Evolutionary conservation across 1,284 basidiomycete species (phyloP).

Genomic region (Cutaneotrichosporon sp.): DNA sequence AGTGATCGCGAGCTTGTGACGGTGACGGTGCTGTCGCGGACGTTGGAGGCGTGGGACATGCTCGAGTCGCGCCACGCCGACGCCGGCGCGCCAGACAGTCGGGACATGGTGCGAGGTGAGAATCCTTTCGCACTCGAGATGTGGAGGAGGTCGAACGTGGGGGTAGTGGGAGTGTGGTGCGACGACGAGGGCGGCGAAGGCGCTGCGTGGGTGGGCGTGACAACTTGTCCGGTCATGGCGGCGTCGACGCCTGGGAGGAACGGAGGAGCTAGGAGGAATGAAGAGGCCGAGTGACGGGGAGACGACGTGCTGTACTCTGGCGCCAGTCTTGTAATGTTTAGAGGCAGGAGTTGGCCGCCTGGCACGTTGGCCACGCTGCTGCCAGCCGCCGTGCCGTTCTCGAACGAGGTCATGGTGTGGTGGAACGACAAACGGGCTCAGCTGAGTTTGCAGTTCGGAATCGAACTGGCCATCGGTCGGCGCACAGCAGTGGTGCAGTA

Average conservation of each 20-base stretch:
- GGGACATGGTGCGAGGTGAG: not conserved
- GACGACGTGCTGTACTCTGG: constrained; percentile 4
- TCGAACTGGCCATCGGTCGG: not conserved
- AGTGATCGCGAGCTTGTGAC: not conserved
- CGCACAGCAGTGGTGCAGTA: not conserved
- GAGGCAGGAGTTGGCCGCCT: constrained; percentile 1
- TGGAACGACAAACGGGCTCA: not conserved
- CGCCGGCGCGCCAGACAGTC: not conserved
- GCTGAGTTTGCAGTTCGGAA: not conserved
- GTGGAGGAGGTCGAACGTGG: not conserved
- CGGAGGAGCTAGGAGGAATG: not conserved
- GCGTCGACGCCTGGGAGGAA: not conserved
- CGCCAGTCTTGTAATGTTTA: constrained; percentile 5
- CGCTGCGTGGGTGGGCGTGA: not conserved
- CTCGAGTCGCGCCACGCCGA: constrained; percentile 3
- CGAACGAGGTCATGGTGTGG: constrained; percentile 1
- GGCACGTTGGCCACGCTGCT: not conserved
- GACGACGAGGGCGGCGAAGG: not conserved
- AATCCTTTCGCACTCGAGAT: not conserved
- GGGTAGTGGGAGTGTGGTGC: not conserved
- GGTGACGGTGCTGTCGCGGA: constrained; percentile 1
- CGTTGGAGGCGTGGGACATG: not conserved
- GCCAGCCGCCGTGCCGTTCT: not conserved
- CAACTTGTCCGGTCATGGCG: not conserved
- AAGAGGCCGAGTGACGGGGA: not conserved